Evolutionary conservation across 1,284 basidiomycete genomes (phyloP).

Genomic region (Ganoderma sinense): DNA sequence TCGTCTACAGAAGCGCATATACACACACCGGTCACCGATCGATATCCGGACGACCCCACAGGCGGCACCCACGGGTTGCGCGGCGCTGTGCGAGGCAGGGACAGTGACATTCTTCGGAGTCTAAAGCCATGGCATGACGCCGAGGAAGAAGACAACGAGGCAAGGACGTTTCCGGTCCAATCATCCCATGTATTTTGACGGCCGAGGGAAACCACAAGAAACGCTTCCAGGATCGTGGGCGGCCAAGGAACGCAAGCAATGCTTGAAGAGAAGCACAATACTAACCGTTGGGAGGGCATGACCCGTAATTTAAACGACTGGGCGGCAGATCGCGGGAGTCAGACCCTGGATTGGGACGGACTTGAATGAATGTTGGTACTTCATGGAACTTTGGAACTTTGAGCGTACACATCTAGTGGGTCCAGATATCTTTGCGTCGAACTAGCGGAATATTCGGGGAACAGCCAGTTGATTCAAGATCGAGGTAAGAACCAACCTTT

Average conservation of each 20-base stretch:
- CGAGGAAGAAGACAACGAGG: not conserved
- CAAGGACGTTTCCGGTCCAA: not conserved
- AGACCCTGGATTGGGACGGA: not conserved
- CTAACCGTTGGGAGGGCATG: not conserved
- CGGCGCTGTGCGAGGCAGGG: slow-evolving; percentile 3
- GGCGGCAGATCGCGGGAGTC: not conserved
- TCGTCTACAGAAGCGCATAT: slow-evolving; percentile 51
- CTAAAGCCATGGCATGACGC: not conserved
- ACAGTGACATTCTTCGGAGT: not conserved
- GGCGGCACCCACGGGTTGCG: not conserved
- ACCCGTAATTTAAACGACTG: not conserved
- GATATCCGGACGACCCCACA: slow-evolving; percentile 1
- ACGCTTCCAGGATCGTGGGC: not conserved
- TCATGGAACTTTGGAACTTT: not conserved
- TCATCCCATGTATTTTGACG: not conserved
- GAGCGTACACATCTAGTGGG: not conserved
- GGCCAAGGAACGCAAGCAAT: not conserved
- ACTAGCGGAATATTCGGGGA: too few relatives aligned
- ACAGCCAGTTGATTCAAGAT: too few relatives aligned
- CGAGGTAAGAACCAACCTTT: not conserved
- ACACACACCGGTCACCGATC: not conserved
- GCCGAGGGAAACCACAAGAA: not conserved
- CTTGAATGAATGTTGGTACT: too few relatives aligned
- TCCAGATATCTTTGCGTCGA: too few relatives aligned
- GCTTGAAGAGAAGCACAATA: not conserved